phyloP scores from a whole-genome alignment of 768 basidiomycete species.

The Stropharia rugosoannulata region DNA sequence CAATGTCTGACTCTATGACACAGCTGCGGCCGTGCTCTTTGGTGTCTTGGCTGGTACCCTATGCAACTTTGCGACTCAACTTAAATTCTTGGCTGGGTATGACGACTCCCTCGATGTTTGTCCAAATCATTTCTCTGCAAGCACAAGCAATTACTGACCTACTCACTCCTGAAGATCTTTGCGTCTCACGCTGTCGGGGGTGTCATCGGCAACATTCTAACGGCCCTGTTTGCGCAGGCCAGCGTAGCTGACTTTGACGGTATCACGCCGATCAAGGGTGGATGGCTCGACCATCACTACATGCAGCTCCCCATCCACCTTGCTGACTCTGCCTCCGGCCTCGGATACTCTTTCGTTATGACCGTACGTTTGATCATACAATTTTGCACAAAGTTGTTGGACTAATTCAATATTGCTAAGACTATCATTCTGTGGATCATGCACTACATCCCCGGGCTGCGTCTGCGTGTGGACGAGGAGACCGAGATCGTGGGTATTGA shows the following conservation, averaged over 20 bases:
- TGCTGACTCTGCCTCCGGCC: constrained; percentile 67
- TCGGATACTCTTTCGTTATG: constrained; percentile 74
- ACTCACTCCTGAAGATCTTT: constrained; percentile 64
- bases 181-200: constrained; percentile 84
- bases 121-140: constrained; percentile 7
- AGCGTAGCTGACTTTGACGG: constrained; percentile 83
- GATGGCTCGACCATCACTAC: constrained; percentile 85
- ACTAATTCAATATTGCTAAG: constrained; percentile 24
- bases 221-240: constrained; percentile 84
- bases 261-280: constrained; percentile 63
- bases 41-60: constrained; percentile 82
- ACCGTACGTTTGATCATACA: constrained; percentile 46
- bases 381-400: neutral
- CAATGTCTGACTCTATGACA: constrained; percentile 1
- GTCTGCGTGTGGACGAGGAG: constrained; percentile 60
- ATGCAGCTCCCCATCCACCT: constrained; percentile 85
- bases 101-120: constrained; percentile 82
- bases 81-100: constrained; percentile 80
- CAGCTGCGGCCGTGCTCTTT: constrained; percentile 81
- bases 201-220: constrained; percentile 78
- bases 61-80: constrained; percentile 93
- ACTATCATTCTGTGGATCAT: constrained; percentile 76
- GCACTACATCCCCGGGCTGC: constrained; percentile 73
- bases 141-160: neutral
- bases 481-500: constrained; percentile 83